phyloP scores from a whole-genome alignment of 1,139 yeast genomes.

The Zygosaccharomyces pseudobailii region DNA sequence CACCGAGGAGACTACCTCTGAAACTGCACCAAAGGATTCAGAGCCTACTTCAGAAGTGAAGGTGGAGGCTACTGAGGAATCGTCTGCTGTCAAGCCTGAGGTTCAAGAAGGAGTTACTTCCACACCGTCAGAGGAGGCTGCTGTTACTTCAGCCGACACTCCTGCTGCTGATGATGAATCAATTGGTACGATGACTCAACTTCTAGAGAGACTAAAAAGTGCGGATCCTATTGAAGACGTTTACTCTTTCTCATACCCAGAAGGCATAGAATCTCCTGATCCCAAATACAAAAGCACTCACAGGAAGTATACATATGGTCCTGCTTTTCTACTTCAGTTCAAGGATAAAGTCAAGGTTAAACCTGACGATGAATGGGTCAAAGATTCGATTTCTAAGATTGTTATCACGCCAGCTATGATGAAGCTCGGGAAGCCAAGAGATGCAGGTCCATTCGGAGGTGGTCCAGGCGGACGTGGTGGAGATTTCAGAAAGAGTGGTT shows the following conservation, averaged over 20 bases:
- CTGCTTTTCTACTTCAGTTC: conserved; percentile 78
- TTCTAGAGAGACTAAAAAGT: conserved; percentile 45
- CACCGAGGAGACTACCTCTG: conserved; percentile 6
- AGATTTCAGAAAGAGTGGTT: conserved; percentile 32
- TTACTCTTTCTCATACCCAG: conserved; percentile 52
- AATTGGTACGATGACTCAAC: conserved; percentile 45
- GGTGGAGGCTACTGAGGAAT: no score
- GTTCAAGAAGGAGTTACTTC: conserved; percentile 2
- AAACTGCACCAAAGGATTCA: conserved; percentile 5
- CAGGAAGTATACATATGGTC: conserved; percentile 63
- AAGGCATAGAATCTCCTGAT: conserved; percentile 51
- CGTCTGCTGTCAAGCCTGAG: no score
- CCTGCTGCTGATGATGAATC: conserved; percentile 27
- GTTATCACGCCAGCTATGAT: conserved; percentile 31
- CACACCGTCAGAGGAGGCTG: conserved; percentile 6
- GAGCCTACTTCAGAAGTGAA: no score
- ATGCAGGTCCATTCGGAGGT: conserved; percentile 25
- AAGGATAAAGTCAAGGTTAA: conserved; percentile 53
- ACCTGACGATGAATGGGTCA: conserved; percentile 66
- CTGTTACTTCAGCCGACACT: conserved; percentile 7
- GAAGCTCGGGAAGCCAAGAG: conserved; percentile 26
- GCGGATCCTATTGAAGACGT: conserved; percentile 60
- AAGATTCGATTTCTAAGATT: conserved; percentile 29
- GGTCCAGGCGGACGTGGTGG: conserved; percentile 31
- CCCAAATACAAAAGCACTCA: conserved; percentile 42